Evolutionary conservation across 148 eudicot genomes (phyloP), one percentile per base, ranked within the genome.

Genomic region (Heliosperma pusillum): DNA sequence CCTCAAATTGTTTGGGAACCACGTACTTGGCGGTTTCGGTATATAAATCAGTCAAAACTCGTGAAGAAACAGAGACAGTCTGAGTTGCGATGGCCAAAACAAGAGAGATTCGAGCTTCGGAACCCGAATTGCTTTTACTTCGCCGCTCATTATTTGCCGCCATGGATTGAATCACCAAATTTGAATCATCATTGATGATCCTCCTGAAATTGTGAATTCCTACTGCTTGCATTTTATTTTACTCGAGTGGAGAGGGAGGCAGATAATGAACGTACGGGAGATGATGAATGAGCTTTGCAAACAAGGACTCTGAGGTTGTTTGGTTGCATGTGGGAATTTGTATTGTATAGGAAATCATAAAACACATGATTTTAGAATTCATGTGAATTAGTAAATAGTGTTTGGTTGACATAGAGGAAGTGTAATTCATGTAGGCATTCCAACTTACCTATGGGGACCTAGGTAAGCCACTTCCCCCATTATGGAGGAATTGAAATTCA

Each of bases 21-120:
- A 87, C 83, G 57, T 95, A 95, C 64, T 85, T 92, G 11, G 83
- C 80, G 21, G 92, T 85, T 79, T 95, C 98, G 20, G 81, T 53
- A 3, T 80, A 83, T 82, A 95, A 81, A 75, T 95, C 93, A 77
- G 82, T 76, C 82, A 92, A 66, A 79, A 90, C 93, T 61, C 93
- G 91, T 75, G 89, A 87, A 47, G 97, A 86, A 67, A 87, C 82
- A 63, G 96, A 80, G 57, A 88, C 86, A 58, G 97, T 82, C 71
- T 94, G 98, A 66, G 93, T 71, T 50, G 97, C 93, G 42, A 94
- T 90, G 69, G 98, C 96, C 30, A 88, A 52, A 72, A 94, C 83
- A 70, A 94, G 98, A 66, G 98, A 94, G 58, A 90, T 30, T 26
- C 97, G 91, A 79, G 96, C 83, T 81, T 91, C 96, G 30, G 79